Evolutionary conservation across 2,329 filamentous ascomycete species (phyloP), one percentile per base, ranked within the genome.

Genomic region (Macrophomina pseudophaseolina): DNA sequence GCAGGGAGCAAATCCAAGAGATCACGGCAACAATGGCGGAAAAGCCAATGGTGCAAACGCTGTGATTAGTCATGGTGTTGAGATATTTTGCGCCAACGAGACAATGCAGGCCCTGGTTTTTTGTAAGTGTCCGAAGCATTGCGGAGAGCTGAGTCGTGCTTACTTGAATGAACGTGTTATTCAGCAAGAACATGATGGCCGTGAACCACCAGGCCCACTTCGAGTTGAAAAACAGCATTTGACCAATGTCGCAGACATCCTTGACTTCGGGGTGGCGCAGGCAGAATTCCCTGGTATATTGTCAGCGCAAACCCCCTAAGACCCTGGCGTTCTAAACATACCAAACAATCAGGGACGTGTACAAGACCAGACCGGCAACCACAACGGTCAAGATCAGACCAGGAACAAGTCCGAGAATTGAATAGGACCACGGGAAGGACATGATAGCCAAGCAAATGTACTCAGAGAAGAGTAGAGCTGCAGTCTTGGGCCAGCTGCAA

Each of bases 341-440:
- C 87, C 87, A 90, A 56, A 88, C 80, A 49, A 87, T 84, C 64
- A 92, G 79, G 23, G 88, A 93, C 56, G 94, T 97, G 78, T 97
- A 97, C 5, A 96, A 83, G 1, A 97, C 94, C 18, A 94, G 79
- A 5, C 81, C 85, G 32, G 94, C 93, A 67, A 96, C 86, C 35
- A 94, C 86, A 1, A 91, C 84, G 0, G 94, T 97, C 75, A 97
- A 76, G 69, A 97, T 94, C 64, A 97, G 78, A 30, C 91, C 93
- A 0, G 94, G 93, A 0, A 97, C 92, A 16, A 97, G 85, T 7
- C 94, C 94, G 7, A 97, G 86, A 33, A 94, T 82, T 51, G 92
- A 92, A 79, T 97, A 97, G 0, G 93, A 97, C 86, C 91, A 97
- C 0, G 94, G 94, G 72, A 97, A 97, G 60, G 92, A 96, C 93